These are phyloP conservation scores for Aspergillus fischeri DNA, from an alignment of 2,329 filamentous ascomycete species.

Conservation along the genomic window DNA sequence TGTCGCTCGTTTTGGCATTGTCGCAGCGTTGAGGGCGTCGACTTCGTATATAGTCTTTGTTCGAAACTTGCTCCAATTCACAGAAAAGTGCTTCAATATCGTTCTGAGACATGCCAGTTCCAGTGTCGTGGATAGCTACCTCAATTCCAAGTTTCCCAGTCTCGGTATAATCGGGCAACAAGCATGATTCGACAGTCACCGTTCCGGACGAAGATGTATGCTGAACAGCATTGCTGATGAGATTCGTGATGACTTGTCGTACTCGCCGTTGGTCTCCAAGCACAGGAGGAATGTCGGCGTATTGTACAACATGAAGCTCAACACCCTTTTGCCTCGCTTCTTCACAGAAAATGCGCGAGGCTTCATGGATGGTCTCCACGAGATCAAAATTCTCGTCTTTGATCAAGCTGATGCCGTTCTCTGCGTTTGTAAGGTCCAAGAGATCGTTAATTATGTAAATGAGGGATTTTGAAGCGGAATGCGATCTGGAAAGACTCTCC, in stretches of 20 bases:
- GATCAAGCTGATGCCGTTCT: conserved; percentile 72
- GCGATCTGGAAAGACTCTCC: conserved; percentile 77
- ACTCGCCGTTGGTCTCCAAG: conserved; percentile 75
- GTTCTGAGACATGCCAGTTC: conserved; percentile 57
- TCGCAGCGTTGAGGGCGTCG: conserved; percentile 34
- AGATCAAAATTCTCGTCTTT: conserved; percentile 80
- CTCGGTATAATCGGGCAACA: conserved; percentile 42
- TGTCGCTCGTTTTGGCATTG: conserved; percentile 10
- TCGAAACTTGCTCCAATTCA: conserved; percentile 63
- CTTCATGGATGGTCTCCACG: conserved; percentile 66
- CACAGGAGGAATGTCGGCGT: conserved; percentile 67
- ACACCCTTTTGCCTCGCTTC: conserved; percentile 76
- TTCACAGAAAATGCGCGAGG: conserved; percentile 66
- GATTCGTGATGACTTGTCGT: conserved; percentile 77
- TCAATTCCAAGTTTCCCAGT: conserved; percentile 63
- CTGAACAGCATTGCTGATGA: conserved; percentile 80
- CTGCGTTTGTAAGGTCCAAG: conserved; percentile 80
- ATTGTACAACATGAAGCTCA: conserved; percentile 62
- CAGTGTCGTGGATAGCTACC: conserved; percentile 71
- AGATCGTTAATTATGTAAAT: conserved; percentile 95
- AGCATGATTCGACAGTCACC: conserved; percentile 67
- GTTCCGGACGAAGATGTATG: conserved; percentile 62
- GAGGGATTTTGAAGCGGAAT: conserved; percentile 86
- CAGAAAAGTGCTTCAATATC: conserved; percentile 59
- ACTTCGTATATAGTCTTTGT: conserved; percentile 48